Evolutionary conservation across 108 stramenopile species (phyloP).

Genomic region (Fistulifera pelliculosa): DNA sequence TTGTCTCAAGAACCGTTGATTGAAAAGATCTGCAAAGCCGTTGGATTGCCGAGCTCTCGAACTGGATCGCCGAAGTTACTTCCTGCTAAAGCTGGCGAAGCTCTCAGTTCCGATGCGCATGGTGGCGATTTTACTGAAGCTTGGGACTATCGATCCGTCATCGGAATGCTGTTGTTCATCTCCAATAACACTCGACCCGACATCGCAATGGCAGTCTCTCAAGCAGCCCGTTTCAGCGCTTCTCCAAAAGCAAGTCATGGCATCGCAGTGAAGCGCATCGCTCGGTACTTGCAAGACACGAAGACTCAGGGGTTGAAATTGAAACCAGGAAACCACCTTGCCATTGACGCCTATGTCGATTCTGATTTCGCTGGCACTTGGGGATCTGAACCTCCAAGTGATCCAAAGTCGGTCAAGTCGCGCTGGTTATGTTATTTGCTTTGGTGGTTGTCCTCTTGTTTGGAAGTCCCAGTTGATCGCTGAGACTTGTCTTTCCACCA

Average conservation of each 20-base stretch:
- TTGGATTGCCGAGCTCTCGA: constrained; percentile 32
- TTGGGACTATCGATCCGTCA: neutral
- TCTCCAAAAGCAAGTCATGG: constrained; percentile 10
- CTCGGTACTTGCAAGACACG: constrained; percentile 22
- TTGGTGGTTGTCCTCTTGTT: constrained; percentile 1
- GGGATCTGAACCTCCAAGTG: constrained; percentile 11
- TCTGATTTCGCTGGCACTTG: constrained; percentile 35
- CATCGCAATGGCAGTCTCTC: constrained; percentile 10
- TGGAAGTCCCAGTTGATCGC: neutral
- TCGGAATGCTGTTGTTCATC: constrained; percentile 8
- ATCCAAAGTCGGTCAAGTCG: neutral
- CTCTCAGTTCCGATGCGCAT: neutral
- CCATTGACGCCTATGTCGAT: constrained; percentile 28
- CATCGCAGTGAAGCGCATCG: constrained; percentile 19
- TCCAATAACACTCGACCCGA: constrained; percentile 11
- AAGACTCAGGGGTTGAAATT: constrained; percentile 21
- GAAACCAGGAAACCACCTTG: neutral
- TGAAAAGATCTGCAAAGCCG: constrained; percentile 28
- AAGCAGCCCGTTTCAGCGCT: constrained; percentile 17
- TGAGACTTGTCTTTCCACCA: constrained; percentile 1
- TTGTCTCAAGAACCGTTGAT: constrained; percentile 32
- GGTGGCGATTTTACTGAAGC: neutral
- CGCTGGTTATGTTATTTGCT: constrained; percentile 1
- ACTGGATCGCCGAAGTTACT: too few species aligned
- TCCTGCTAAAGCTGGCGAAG: neutral